A percentile compares a stretch with the other conserved stretches of the same genome.
These are phyloP conservation scores for Dysphania ambrosioides DNA, from an alignment of 148 eudicot species.

Conservation along the genomic window DNA sequence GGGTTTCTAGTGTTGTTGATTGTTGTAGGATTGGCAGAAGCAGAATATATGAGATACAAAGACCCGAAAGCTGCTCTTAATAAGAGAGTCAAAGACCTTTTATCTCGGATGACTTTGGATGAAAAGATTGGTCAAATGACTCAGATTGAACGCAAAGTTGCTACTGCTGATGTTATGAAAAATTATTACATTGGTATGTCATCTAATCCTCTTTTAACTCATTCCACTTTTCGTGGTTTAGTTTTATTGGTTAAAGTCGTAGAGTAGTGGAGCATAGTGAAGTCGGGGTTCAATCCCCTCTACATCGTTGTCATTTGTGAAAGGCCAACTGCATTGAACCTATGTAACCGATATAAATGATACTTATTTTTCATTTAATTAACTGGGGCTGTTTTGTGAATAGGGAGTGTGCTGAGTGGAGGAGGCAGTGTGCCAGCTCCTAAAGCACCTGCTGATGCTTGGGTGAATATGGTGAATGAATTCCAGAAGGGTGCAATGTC, in stretches of 20 bases:
- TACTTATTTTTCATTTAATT: background rate
- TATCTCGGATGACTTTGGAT: constrained; percentile 62
- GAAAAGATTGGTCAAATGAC: constrained; percentile 85
- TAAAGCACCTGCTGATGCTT: constrained; percentile 52
- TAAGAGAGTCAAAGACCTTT: constrained; percentile 50
- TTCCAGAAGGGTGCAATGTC: constrained; percentile 62
- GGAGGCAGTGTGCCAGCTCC: constrained; percentile 65
- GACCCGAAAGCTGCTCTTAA: constrained; percentile 43
- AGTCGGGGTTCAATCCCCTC: background rate
- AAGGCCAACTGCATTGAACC: no score
- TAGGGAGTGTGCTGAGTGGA: constrained; percentile 60
- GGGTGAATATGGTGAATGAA: constrained; percentile 63
- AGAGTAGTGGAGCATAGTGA: no score
- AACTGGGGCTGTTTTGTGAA: constrained; percentile 1
- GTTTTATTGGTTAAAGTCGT: no score
- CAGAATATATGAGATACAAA: constrained; percentile 47
- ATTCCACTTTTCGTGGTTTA: no score
- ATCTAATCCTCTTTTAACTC: no score
- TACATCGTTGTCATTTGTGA: no score
- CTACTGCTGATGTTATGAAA: constrained; percentile 60
- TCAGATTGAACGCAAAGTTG: constrained; percentile 64
- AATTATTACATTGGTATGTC: constrained; percentile 56
- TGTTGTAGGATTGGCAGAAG: constrained; percentile 11
- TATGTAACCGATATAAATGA: no score
- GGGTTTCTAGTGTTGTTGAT: background rate